phyloP scores from a whole-genome alignment of 2,329 filamentous ascomycete species.

The Coccinonectria pachysandricola region DNA sequence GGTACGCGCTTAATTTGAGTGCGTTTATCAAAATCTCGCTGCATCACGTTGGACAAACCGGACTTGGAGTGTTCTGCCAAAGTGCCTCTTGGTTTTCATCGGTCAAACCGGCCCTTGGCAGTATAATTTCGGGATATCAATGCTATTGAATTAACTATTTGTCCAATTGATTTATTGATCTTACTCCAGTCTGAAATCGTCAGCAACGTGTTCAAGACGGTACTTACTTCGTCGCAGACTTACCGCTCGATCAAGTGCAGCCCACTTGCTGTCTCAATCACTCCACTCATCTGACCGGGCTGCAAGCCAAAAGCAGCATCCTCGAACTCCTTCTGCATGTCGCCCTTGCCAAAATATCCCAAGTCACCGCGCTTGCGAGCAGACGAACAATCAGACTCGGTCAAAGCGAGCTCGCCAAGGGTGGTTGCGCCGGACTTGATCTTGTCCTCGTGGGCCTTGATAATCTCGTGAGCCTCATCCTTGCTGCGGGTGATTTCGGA shows the following conservation, averaged over 20 bases:
- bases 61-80: no score
- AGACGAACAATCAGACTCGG: slow-evolving; percentile 92
- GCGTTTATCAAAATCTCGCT: no score
- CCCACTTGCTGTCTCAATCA: slow-evolving; percentile 88
- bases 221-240: slow-evolving; percentile 4
- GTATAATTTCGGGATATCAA: slow-evolving; percentile 7
- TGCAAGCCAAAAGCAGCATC: slow-evolving; percentile 87
- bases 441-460: slow-evolving; percentile 62
- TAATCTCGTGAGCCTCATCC: slow-evolving; percentile 72
- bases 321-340: slow-evolving; percentile 99
- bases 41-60: no score
- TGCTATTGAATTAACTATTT: no score
- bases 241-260: slow-evolving; percentile 94
- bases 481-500: slow-evolving; percentile 79
- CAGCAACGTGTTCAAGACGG: neutral
- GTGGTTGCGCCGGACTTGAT: slow-evolving; percentile 61
- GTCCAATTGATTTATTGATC: slow-evolving; percentile 2
- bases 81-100: no score
- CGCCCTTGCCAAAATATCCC: slow-evolving; percentile 85
- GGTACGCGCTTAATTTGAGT: no score
- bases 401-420: slow-evolving; percentile 75
- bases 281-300: slow-evolving; percentile 72
- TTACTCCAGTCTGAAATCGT: slow-evolving; percentile 9
- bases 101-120: slow-evolving; percentile 1
- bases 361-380: slow-evolving; percentile 89